Evolutionary conservation across 1,139 yeast species (phyloP), one percentile per base, ranked within the genome.

Genomic region (Pichia sp.): DNA sequence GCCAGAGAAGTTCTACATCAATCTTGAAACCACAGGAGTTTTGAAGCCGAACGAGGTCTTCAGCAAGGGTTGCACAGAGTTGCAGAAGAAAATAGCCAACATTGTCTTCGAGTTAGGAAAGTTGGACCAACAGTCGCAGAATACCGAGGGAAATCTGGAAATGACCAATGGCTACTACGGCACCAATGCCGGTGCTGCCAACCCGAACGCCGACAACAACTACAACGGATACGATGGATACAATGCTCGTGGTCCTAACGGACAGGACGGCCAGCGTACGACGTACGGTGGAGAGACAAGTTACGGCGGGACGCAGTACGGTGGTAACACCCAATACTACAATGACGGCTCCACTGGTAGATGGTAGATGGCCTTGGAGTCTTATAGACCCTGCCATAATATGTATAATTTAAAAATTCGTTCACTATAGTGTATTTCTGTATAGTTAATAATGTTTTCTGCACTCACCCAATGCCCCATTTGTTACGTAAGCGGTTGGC

Each of bases 1-100:
- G 64, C 96, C 99, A 1, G 75, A 80, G 49, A 84, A 83, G 59
- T 93, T 84, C 66, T 93, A 93, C 70, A 74, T 92, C 65, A 93
- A 89, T 64, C 88, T 95, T 16, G 99, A 93, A 71, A 88, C 98
- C 0, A 88, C 90, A 10, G 99, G 99, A 3, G 84, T 85, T 51
- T 80, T 93, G 59, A 81, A 89, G 51, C 96, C 97, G 0, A 87
- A 90, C 66, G 96, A 90, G 61, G 97, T 93, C 45, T 90, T 93
- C 29, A 73, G 83, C 50, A 82, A 92, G 65, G 90, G 96, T 52
- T 84, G 95, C 60, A 84, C 82, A 54, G 90, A 92, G 31, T 75
- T 93, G 63, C 97, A 90, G 70, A 85, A 85, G 72, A 93, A 93
- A 72, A 81, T 95, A 53, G 99, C 98, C 6, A 89, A 90, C 57